A percentile compares a stretch with the other conserved stretches of the same genome.
Evolutionary conservation across 345 rosid genomes (phyloP).

Genomic region (Eucalyptus pauciflora): DNA sequence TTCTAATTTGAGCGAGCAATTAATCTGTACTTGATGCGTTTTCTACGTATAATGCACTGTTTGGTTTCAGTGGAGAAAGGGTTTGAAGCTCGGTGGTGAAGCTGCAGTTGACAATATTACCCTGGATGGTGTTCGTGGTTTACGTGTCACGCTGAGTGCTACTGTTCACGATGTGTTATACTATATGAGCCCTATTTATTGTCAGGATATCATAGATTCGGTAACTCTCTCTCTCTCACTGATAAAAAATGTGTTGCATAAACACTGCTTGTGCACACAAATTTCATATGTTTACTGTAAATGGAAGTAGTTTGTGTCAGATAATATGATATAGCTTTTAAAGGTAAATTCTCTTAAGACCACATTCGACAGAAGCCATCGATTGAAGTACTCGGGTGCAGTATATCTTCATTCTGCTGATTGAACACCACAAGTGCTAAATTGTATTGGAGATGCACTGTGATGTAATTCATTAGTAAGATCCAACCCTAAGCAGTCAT

Average conservation of each 20-base stretch:
- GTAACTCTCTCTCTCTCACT: slow-evolving; percentile 15
- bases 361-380: background rate
- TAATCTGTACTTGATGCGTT: background rate
- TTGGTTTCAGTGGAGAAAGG: slow-evolving; percentile 84
- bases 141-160: slow-evolving; percentile 84
- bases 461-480: background rate
- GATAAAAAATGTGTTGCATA: background rate
- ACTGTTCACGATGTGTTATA: slow-evolving; percentile 95
- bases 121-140: slow-evolving; percentile 86
- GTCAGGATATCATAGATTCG: slow-evolving; percentile 91
- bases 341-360: background rate
- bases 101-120: slow-evolving; percentile 90
- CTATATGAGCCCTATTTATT: slow-evolving; percentile 96
- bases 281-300: background rate
- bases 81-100: slow-evolving; percentile 95
- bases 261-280: background rate
- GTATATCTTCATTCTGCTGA: background rate
- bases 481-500: background rate
- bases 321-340: background rate
- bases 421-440: background rate
- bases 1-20: background rate
- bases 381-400: background rate
- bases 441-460: background rate
- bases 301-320: background rate
- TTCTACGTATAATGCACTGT: background rate